phyloP scores from a whole-genome alignment of 306 rosid genomes.

The Psophocarpus tetragonolobus region DNA sequence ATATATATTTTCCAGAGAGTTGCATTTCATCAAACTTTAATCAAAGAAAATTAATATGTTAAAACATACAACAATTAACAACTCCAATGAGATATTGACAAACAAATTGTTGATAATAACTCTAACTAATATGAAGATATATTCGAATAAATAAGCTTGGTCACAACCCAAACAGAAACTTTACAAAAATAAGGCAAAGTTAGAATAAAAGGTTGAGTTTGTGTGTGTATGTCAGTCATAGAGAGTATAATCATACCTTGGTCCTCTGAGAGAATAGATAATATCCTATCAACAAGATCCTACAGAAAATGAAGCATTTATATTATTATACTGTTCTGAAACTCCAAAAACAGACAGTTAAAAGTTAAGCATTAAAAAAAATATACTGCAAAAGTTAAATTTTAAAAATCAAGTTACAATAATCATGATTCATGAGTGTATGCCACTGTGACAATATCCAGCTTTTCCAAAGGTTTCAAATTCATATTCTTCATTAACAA shows the following conservation, averaged over 20 bases:
- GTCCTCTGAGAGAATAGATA: slow-evolving; percentile 73
- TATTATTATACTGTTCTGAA: slow-evolving; percentile 17
- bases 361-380: background rate
- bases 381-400: background rate
- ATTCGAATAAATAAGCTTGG: slow-evolving; percentile 1
- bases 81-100: slow-evolving; percentile 1
- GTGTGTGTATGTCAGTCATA: background rate
- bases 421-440: background rate
- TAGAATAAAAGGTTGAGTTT: slow-evolving; percentile 8
- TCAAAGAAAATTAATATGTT: background rate
- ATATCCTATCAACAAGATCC: slow-evolving; percentile 92
- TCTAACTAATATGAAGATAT: background rate
- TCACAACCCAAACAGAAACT: slow-evolving; percentile 17
- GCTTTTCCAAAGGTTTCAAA: slow-evolving; percentile 12
- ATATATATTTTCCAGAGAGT: slow-evolving; percentile 8
- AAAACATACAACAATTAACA: background rate
- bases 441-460: background rate
- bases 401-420: background rate
- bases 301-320: slow-evolving; percentile 43
- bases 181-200: background rate
- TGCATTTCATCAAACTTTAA: slow-evolving; percentile 7
- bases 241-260: slow-evolving; percentile 58
- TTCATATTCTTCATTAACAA: background rate
- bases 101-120: background rate
- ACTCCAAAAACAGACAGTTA: background rate